Percentiles rank a stretch among this genome's conserved stretches.
phyloP scores from a whole-genome alignment of 2,329 filamentous ascomycete genomes.

The Sporothrix humicola region DNA sequence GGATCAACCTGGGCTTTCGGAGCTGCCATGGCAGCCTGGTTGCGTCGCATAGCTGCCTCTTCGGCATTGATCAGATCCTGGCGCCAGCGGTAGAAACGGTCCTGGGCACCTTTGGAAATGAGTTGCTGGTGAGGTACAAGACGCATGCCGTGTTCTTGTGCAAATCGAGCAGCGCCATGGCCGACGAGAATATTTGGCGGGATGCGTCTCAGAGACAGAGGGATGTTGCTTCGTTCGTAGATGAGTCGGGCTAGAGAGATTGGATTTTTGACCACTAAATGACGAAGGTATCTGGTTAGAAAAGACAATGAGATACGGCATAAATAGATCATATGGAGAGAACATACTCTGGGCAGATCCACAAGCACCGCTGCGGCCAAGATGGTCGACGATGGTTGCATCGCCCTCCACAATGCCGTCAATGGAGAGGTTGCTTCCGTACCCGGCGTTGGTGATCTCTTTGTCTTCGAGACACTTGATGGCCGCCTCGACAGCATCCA shows the following conservation, averaged over 20 bases:
- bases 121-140: conserved; percentile 76
- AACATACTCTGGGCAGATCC: conserved; percentile 81
- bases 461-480: conserved; percentile 88
- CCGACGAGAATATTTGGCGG: conserved; percentile 92
- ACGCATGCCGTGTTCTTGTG: conserved; percentile 75
- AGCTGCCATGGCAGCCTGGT: background rate
- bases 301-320: no score
- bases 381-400: conserved; percentile 88
- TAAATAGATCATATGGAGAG: conserved; percentile 37
- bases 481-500: conserved; percentile 89
- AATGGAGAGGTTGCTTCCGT: conserved; percentile 90
- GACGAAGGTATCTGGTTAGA: background rate
- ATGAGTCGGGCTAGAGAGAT: conserved; percentile 85
- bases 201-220: conserved; percentile 83
- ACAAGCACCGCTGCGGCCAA: conserved; percentile 88
- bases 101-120: conserved; percentile 77
- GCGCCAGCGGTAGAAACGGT: conserved; percentile 80
- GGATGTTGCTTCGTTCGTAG: conserved; percentile 75
- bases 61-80: conserved; percentile 65
- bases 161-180: conserved; percentile 85
- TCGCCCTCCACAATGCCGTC: conserved; percentile 94
- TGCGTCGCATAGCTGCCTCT: conserved; percentile 37
- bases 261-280: conserved; percentile 89
- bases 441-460: conserved; percentile 96
- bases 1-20: background rate